Evolutionary conservation across 257 asterid species (phyloP).

Genomic region (Cordia subcordata): DNA sequence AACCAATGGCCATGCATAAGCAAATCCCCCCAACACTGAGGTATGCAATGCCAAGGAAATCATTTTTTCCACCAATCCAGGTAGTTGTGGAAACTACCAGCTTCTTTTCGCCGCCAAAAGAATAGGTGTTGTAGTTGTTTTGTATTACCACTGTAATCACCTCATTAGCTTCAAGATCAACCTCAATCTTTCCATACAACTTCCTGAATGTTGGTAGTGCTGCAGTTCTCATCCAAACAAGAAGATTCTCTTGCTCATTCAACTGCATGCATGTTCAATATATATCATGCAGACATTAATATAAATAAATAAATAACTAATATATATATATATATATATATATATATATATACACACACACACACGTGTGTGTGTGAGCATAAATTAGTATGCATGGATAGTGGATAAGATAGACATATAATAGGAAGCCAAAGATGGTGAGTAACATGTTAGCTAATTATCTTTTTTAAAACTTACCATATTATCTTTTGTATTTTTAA

Average conservation of each 20-base stretch:
- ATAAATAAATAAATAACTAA: background rate
- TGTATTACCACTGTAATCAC: conserved; percentile 57
- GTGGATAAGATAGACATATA: too few species aligned
- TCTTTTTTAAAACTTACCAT: too few species aligned
- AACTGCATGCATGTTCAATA: conserved; percentile 45
- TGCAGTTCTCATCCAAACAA: conserved; percentile 93
- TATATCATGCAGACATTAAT: too few species aligned
- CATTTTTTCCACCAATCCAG: conserved; percentile 93
- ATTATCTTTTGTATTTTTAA: too few species aligned
- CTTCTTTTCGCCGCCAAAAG: conserved; percentile 64
- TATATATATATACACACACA: too few species aligned
- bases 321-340: too few species aligned
- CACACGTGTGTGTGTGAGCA: too few species aligned
- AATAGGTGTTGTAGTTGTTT: conserved; percentile 78
- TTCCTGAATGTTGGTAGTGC: conserved; percentile 78
- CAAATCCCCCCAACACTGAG: conserved; percentile 66
- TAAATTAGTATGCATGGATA: too few species aligned
- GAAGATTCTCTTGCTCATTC: conserved; percentile 92
- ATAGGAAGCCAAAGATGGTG: background rate
- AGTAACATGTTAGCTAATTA: background rate
- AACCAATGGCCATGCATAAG: conserved; percentile 48
- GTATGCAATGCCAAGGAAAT: conserved; percentile 62
- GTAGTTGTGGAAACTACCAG: conserved; percentile 81
- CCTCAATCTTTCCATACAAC: conserved; percentile 73
- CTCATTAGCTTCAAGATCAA: conserved; percentile 69